phyloP scores from a whole-genome alignment of 2,329 filamentous ascomycete genomes.

The Annulohypoxylon truncatum region DNA sequence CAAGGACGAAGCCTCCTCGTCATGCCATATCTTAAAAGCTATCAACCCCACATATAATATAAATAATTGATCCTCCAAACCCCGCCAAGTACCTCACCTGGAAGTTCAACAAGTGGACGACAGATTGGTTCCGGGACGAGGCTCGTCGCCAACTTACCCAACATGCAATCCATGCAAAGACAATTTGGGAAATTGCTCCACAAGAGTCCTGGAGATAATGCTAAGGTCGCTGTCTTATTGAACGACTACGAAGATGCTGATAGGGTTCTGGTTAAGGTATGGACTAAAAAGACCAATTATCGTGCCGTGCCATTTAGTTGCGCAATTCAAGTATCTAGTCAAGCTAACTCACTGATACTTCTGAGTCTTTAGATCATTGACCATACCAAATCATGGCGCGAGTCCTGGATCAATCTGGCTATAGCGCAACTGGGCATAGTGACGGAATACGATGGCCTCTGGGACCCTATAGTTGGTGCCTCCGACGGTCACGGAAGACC shows the following conservation, averaged over 20 bases:
- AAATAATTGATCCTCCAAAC: conserved; percentile 11
- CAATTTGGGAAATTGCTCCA: conserved; percentile 79
- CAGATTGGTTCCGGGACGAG: conserved; percentile 7
- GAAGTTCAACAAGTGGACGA: conserved; percentile 1
- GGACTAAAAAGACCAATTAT: conserved; percentile 30
- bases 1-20: conserved; percentile 3
- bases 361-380: conserved; percentile 72
- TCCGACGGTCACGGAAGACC: conserved; percentile 66
- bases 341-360: conserved; percentile 23
- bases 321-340: neutral
- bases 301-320: neutral
- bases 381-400: conserved; percentile 79
- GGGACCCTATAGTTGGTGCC: conserved; percentile 79
- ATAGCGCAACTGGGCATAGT: conserved; percentile 74
- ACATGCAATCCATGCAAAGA: conserved; percentile 78
- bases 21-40: conserved; percentile 24
- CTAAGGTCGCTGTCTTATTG: conserved; percentile 78
- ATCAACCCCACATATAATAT: conserved; percentile 22
- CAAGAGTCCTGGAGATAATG: conserved; percentile 77
- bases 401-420: conserved; percentile 80
- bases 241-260: conserved; percentile 86
- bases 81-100: conserved; percentile 10
- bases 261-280: conserved; percentile 76
- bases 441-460: conserved; percentile 76
- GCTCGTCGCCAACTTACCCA: conserved; percentile 40